Conservation (phyloP, 2,329 filamentous ascomycete genomes). For the Phoma herbarum region DNA sequence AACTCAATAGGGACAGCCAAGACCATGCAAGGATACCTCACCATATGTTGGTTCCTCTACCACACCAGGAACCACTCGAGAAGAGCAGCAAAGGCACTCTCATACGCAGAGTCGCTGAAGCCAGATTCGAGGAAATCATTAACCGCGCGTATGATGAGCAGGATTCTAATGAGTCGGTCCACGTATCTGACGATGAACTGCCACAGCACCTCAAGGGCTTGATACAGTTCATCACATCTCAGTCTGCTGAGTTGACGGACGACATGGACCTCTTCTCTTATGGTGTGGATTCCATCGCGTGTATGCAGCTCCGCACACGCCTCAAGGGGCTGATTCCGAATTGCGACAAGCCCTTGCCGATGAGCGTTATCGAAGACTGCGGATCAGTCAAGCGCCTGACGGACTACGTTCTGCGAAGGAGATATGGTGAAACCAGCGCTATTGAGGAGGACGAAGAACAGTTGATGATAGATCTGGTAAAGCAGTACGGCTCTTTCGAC, state of each 20-base stretch:
- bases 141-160: constrained; percentile 55
- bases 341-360: constrained; percentile 55
- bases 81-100: constrained; percentile 72
- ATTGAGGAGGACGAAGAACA: constrained; percentile 49
- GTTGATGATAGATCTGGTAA: constrained; percentile 58
- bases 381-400: constrained; percentile 60
- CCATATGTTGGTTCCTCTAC: constrained; percentile 61
- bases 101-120: constrained; percentile 62
- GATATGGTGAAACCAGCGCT: constrained; percentile 49
- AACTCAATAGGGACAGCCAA: constrained; percentile 60
- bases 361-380: constrained; percentile 68
- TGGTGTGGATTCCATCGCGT: constrained; percentile 68
- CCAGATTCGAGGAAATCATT: constrained; percentile 59
- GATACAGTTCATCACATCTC: constrained; percentile 35
- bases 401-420: constrained; percentile 50
- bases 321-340: constrained; percentile 50
- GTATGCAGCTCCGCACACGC: constrained; percentile 60
- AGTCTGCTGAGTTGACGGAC: constrained; percentile 35
- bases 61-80: constrained; percentile 52
- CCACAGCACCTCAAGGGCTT: constrained; percentile 30
- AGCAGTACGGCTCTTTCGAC: constrained; percentile 59
- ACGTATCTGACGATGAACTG: constrained; percentile 43
- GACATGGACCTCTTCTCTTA: constrained; percentile 64
- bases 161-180: constrained; percentile 20
- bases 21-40: constrained; percentile 61